Evolutionary conservation across 73 alveolate species (phyloP).

Genomic region (Tetrahymena borealis): DNA sequence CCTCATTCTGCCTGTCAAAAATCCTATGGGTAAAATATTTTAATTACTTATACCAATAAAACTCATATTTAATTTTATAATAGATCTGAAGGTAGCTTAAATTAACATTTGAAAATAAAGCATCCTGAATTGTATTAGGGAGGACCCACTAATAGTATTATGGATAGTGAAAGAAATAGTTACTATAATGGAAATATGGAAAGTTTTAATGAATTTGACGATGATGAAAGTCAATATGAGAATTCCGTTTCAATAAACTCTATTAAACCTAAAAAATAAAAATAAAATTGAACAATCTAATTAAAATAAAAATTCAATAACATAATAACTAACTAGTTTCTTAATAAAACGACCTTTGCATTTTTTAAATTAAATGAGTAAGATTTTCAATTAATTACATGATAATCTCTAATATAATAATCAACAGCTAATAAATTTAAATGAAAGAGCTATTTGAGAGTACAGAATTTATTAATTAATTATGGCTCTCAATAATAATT

Average conservation of each 20-base stretch:
- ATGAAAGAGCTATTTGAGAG: background rate
- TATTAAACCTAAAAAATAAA: background rate
- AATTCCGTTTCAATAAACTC: background rate
- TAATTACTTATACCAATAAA: too few species aligned
- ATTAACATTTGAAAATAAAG: background rate
- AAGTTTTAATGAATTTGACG: background rate
- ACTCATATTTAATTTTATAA: too few species aligned
- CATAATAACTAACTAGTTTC: too few species aligned
- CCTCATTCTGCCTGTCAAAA: conserved; percentile 49
- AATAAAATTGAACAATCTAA: too few species aligned
- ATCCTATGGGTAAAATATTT: conserved; percentile 53
- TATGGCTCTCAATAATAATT: background rate
- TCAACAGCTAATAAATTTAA: background rate
- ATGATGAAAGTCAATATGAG: background rate
- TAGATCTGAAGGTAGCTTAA: background rate
- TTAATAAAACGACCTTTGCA: too few species aligned
- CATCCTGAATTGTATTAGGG: background rate
- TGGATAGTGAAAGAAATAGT: background rate
- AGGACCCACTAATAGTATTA: background rate
- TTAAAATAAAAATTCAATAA: too few species aligned
- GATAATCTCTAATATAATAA: background rate
- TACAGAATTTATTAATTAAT: background rate
- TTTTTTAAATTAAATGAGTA: background rate
- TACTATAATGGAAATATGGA: background rate
- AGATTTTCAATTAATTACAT: background rate